Evolutionary conservation across 306 rosid genomes (phyloP), one percentile per base, ranked within the genome.

Genomic region (Cyamopsis tetragonoloba): DNA sequence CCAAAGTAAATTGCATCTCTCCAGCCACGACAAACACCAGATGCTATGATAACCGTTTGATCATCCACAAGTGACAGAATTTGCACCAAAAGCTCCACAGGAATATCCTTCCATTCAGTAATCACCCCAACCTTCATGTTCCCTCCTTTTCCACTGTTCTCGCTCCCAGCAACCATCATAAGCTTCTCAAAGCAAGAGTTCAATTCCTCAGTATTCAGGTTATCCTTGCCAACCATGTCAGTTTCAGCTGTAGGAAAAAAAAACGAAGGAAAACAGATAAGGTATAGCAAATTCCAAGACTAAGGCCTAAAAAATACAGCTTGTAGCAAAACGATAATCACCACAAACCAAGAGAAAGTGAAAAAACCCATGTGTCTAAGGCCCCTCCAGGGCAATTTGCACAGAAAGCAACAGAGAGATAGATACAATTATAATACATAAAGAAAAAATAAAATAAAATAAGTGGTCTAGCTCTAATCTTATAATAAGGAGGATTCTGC

Each of bases 1-100:
- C 91, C 95, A 53, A 83, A 81, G 84, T 71, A 85, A 64, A 91
- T 71, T 53, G 95, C 88, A 71, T 88, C 97, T 80, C 99, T 90
- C 99, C 99, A 95, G 1, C 95, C 97, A 73, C 99, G 89, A 71
- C 99, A 95, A 46, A 95, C 95, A 1, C 89, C 95, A 32, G 91
- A 86, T 37, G 88, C 97, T 43, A 24, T 34, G 77, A 95, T 79
- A 62, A 82, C 95, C 1, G 92, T 79, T 75, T 67, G 90, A 85
- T 91, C 91, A 76, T 86, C 97, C 22, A 77, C 85, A 68, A 88
- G 86, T 0, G 91, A 78, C 55, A 90, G 26, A 39, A 95, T 88
- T 54, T 95, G 96, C 83, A 95, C 19, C 73, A 95, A 74, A 24
- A 95, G 99, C 81, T 95, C 99, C 82, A 86, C 87, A 4, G 99